These are phyloP conservation scores for Zoysia pacifica DNA, from an alignment of 176 grass and related monocot genomes.

Conservation along the genomic window DNA sequence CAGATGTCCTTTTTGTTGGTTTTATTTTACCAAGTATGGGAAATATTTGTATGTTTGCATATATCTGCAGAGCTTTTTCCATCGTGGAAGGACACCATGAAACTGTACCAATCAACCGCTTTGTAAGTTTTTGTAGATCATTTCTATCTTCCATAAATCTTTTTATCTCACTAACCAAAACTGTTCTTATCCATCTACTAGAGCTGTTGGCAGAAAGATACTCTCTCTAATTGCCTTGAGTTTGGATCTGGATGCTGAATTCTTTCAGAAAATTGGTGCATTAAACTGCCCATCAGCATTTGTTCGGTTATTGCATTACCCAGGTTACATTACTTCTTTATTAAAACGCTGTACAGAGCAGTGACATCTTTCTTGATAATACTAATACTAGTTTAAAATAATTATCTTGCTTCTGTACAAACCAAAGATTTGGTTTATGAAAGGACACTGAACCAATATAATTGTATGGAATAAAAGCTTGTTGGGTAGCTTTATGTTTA, in stretches of 20 bases:
- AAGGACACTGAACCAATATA: neutral
- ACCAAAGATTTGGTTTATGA: neutral
- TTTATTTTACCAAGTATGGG: neutral
- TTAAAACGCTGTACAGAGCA: neutral
- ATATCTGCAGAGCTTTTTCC: constrained; percentile 56
- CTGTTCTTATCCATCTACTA: constrained; percentile 21
- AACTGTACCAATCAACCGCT: constrained; percentile 46
- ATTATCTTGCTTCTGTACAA: neutral
- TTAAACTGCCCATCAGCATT: constrained; percentile 29
- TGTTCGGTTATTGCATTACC: constrained; percentile 79
- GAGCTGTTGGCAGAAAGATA: constrained; percentile 51
- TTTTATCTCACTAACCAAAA: neutral
- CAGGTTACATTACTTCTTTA: constrained; percentile 38
- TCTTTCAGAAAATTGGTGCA: constrained; percentile 49
- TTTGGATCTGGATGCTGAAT: constrained; percentile 63
- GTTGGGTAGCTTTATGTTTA: neutral
- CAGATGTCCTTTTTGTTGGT: no score
- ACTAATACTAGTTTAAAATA: neutral
- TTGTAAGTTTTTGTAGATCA: constrained; percentile 56
- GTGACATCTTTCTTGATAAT: neutral
- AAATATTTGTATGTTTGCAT: constrained; percentile 31
- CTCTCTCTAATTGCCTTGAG: constrained; percentile 67
- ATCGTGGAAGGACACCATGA: constrained; percentile 71
- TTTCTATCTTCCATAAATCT: neutral
- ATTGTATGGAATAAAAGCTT: neutral